These are phyloP conservation scores for Leptosphaerulina australis DNA, from an alignment of 2,329 filamentous ascomycete genomes.

Conservation along the genomic window DNA sequence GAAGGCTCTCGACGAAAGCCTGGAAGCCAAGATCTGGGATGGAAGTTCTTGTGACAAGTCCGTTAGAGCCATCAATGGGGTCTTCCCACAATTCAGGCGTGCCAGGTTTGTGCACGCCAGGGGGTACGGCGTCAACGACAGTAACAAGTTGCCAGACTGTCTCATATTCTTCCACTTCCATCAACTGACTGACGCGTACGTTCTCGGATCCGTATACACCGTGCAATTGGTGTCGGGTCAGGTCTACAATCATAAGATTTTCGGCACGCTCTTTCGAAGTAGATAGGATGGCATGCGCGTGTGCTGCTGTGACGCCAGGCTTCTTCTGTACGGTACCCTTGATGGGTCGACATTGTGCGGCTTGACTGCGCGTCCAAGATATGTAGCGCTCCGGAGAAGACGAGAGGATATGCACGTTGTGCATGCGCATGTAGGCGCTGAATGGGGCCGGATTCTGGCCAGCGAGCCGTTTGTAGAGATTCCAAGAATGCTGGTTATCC, in stretches of 20 bases:
- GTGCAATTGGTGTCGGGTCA: constrained; percentile 92
- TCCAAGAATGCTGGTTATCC: constrained; percentile 59
- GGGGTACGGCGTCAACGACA: constrained; percentile 71
- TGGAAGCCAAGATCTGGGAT: constrained; percentile 66
- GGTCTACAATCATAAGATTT: constrained; percentile 97
- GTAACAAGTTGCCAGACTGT: constrained; percentile 92
- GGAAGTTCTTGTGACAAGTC: constrained; percentile 10
- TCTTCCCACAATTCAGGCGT: constrained; percentile 44
- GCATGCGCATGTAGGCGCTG: constrained; percentile 77
- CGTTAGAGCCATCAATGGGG: constrained; percentile 29
- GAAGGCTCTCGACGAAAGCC: constrained; percentile 76
- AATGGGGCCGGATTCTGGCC: constrained; percentile 80
- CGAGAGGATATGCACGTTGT: constrained; percentile 70
- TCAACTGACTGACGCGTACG: constrained; percentile 76
- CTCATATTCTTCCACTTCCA: constrained; percentile 88
- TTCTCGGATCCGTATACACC: constrained; percentile 77
- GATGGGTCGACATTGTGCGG: constrained; percentile 86
- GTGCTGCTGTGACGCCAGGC: constrained; percentile 68
- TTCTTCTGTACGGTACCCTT: constrained; percentile 93
- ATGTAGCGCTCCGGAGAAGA: constrained; percentile 91
- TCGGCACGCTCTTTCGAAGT: constrained; percentile 91
- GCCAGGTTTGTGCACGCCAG: constrained; percentile 30
- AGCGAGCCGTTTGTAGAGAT: constrained; percentile 73
- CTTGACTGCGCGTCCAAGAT: constrained; percentile 65
- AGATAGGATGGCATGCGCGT: constrained; percentile 74